A percentile compares a stretch with the other conserved stretches of the same genome.
phyloP scores from a whole-genome alignment of 2,329 filamentous ascomycete genomes.

The Emmonsiellopsis sp. region DNA sequence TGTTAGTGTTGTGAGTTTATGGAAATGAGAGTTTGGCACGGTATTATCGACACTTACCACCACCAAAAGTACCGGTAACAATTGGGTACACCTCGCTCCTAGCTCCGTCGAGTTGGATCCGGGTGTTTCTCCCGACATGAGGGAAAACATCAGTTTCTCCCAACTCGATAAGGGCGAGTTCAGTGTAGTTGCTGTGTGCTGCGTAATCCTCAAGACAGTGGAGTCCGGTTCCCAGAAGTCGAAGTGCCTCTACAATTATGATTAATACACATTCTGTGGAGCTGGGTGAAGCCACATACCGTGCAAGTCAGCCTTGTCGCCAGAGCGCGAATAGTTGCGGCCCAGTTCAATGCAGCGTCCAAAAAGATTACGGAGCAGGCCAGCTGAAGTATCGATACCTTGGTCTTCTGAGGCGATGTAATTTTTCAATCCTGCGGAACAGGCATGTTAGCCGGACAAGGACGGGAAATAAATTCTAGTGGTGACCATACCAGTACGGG shows the following conservation, averaged over 20 bases:
- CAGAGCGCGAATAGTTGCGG: constrained; percentile 57
- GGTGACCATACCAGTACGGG: constrained; percentile 48
- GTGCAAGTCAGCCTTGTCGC: constrained; percentile 68
- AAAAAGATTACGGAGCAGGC: constrained; percentile 67
- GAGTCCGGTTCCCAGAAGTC: constrained; percentile 75
- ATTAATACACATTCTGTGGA: too few relatives aligned
- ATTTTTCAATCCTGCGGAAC: constrained; percentile 60
- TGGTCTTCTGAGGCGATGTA: constrained; percentile 82
- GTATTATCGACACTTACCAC: constrained; percentile 24
- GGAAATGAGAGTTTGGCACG: neutral
- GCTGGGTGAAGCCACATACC: too few relatives aligned
- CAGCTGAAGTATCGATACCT: constrained; percentile 73
- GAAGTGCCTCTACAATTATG: constrained; percentile 56
- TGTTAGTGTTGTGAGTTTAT: neutral
- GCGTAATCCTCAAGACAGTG: constrained; percentile 91
- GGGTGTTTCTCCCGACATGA: constrained; percentile 70
- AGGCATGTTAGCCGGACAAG: neutral
- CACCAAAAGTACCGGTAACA: constrained; percentile 86
- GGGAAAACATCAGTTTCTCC: constrained; percentile 76
- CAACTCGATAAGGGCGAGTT: constrained; percentile 79
- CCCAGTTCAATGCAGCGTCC: constrained; percentile 68
- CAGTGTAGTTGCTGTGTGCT: constrained; percentile 87
- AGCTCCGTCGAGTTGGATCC: constrained; percentile 59
- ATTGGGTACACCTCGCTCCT: constrained; percentile 64
- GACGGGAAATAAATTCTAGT: constrained; percentile 5